phyloP scores from a whole-genome alignment of 1,284 basidiomycete genomes.

The Testicularia cyperi region DNA sequence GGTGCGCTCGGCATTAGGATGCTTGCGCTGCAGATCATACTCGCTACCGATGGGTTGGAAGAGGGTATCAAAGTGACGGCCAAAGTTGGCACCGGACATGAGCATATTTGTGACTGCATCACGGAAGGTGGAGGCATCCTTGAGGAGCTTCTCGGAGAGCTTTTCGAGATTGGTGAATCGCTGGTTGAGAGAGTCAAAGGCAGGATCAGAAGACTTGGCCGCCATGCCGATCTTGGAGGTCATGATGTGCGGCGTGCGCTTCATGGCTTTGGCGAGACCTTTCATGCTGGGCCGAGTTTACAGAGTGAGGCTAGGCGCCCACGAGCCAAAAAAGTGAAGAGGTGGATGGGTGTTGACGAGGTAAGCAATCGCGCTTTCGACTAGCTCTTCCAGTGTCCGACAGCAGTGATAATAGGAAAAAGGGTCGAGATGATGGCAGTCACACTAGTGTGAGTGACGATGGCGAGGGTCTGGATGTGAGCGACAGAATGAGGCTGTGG shows the following conservation, averaged over 20 bases:
- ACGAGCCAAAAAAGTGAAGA: not conserved
- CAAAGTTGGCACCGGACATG: constrained; percentile 74
- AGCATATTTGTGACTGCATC: constrained; percentile 71
- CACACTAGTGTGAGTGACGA: too few species aligned
- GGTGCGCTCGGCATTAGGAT: constrained; percentile 77
- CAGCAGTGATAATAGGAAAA: too few species aligned
- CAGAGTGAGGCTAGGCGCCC: not conserved
- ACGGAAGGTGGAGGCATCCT: constrained; percentile 84
- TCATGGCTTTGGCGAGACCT: constrained; percentile 49
- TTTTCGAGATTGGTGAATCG: constrained; percentile 76
- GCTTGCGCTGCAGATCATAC: constrained; percentile 75
- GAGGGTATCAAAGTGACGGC: constrained; percentile 73
- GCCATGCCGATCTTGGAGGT: constrained; percentile 55
- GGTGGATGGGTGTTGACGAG: not conserved
- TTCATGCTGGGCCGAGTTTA: constrained; percentile 33
- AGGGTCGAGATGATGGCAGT: too few species aligned
- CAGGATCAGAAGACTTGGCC: constrained; percentile 53
- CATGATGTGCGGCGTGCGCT: constrained; percentile 58
- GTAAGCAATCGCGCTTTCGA: too few species aligned
- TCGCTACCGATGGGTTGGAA: constrained; percentile 65
- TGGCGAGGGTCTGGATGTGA: too few species aligned
- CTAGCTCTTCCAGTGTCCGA: too few species aligned
- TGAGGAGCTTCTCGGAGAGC: constrained; percentile 82
- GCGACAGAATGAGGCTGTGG: too few species aligned
- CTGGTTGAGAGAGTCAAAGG: constrained; percentile 54